Base-by-base conservation (phyloP, 2,329 filamentous ascomycete genomes). In the Geosmithia flava region DNA sequence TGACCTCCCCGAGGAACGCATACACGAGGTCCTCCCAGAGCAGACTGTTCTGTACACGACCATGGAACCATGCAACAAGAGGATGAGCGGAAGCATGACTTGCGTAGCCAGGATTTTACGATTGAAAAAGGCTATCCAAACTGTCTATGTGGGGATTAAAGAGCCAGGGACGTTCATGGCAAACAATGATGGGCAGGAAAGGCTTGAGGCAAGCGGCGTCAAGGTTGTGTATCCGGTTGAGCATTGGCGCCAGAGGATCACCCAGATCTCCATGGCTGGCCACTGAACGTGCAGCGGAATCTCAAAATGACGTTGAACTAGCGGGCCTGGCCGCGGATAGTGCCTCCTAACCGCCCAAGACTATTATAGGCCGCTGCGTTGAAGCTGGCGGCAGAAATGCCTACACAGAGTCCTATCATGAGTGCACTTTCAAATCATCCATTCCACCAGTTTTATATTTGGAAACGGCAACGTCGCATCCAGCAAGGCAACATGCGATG, bases 211-310 rank as follows among this genome's bases (percentile, higher is more conserved):
- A 7, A 49, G 50, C 2, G 59, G 60, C 11, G 51, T 62, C 45
- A 53, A 53, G 39, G 54, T 62, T 27, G 54, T 58, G 15, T 55
- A 49, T 19, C 56, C 52, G 37, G 47, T 84, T 45, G 76, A 84
- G 46, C 54, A 58, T 37, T 53, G 49, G 54, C 50, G 30, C 54
- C 69, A 72, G 30, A 74, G 78, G 51, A 85, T 85, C 53, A 57
- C 82, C 48, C 59, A 63, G 27, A 72, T 84, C 48, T 81, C 83
- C 2, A 79, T 71, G 54, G 76, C 76, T 40, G 81, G 83, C 1
- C 82, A 86, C 63, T 63, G 37, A 39, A 30, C 29, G n/a, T n/a
- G n/a, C n/a, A n/a, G n/a, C n/a, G n/a, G n/a, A n/a, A n/a, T n/a
- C n/a, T n/a, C n/a, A n/a, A n/a, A n/a, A n/a, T n/a, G n/a, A n/a